Evolutionary conservation across 495 filamentous ascomycete genomes (phyloP), one percentile per base, ranked within the genome.

Genomic region (Acidiella bohemica): DNA sequence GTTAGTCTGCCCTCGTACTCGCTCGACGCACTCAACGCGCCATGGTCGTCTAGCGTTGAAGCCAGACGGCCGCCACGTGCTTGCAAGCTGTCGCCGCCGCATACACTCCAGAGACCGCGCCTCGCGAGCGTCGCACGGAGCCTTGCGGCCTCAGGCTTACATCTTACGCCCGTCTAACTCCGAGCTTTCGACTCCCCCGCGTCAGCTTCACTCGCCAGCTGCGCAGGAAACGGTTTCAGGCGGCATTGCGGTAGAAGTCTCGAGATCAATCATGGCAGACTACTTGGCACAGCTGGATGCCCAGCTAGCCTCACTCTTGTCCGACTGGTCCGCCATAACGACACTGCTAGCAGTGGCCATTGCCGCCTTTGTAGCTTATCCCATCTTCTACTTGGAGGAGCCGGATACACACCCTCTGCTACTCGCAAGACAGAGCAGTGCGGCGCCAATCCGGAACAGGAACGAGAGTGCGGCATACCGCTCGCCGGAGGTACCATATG

Each of bases 321-420:
- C 75, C 8, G 76, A 80, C 56, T 95, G 86, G 86, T 81, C 83
- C 54, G 59, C 72, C 51, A 80, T 77, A 59, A 79, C 76, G 31
- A 85, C 78, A 2, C 5, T 76, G 21, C 63, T 84, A 33, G 62
- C 69, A n/a, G 51, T 71, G 21, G 51, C 65, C 22, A 64, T 93
- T 33, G 57, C 70, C 33, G 68, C 69, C 24, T 64, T 79, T 48
- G 60, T 86, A 18, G 63, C 73, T 44, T 81, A 82, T 52, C 75
- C 71, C 12, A 55, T 77, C 22, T 56, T 78, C 32, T 71, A 67
- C 36, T 65, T 65, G 6, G 62, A 65, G 28, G 85, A 93, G 25
- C 82, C 92, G 1, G 90, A 96, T 62, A 78, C 80, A 8, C 88
- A 96, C 58, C 92, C 90, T 5, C 74, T 93, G 51, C 71, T 95